A percentile compares a stretch with the other conserved stretches of the same genome.
Evolutionary conservation across 495 filamentous ascomycete genomes (phyloP).

Genomic region (Immersiella caudata): DNA sequence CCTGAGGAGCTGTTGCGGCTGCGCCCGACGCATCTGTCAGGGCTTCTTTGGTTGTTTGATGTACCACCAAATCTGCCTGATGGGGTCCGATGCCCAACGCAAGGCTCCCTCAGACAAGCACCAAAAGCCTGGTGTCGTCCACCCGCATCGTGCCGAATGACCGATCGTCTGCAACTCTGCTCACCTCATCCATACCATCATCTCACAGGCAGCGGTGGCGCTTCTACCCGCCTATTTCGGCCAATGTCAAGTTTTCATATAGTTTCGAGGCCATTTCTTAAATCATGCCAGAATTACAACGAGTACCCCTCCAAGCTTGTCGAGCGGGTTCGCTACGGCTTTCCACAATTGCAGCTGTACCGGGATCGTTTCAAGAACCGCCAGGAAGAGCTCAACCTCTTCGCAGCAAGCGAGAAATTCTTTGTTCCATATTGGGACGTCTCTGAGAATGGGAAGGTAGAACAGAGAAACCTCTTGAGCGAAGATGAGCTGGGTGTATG

Average conservation of each 20-base stretch:
- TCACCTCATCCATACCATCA: no score
- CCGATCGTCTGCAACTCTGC: no score
- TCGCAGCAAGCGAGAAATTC: neutral
- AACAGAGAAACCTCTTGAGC: neutral
- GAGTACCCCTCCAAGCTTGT: constrained; percentile 1
- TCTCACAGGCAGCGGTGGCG: no score
- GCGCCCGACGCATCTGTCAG: no score
- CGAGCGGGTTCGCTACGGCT: constrained; percentile 2
- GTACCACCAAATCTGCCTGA: no score
- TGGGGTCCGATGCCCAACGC: no score
- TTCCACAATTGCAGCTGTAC: constrained; percentile 2
- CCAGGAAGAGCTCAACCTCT: constrained; percentile 8
- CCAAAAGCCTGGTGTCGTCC: no score
- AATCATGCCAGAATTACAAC: constrained; percentile 6
- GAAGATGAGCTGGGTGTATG: neutral
- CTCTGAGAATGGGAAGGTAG: neutral
- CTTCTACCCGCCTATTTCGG: neutral
- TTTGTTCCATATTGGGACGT: constrained; percentile 15
- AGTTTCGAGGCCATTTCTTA: constrained; percentile 6
- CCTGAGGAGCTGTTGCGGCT: no score
- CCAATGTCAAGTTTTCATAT: neutral
- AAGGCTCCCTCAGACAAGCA: no score
- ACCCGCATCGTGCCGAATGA: no score
- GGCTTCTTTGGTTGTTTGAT: no score
- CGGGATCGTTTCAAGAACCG: constrained; percentile 1